Conservation (phyloP, 306 rosid species). For the Glycine latifolia region DNA sequence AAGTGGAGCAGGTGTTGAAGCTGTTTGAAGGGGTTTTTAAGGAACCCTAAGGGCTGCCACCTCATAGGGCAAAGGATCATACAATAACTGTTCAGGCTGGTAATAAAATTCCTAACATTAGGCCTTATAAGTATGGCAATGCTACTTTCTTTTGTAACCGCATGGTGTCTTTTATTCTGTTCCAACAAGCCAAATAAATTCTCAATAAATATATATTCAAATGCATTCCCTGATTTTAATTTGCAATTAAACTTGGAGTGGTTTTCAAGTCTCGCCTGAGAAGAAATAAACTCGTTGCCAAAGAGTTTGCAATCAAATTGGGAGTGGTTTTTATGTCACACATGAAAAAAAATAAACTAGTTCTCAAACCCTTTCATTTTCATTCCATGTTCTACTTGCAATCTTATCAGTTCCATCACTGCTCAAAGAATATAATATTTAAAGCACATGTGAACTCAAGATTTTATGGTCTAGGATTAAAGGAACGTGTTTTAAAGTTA, state of each 20-base stretch:
- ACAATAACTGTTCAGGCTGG: too few relatives aligned
- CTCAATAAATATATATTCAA: constrained; percentile 41
- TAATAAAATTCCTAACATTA: too few relatives aligned
- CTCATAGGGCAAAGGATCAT: too few relatives aligned
- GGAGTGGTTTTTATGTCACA: constrained; percentile 28
- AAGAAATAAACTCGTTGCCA: constrained; percentile 19
- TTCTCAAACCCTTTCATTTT: constrained; percentile 32
- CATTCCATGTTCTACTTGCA: constrained; percentile 14
- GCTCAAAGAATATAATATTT: constrained; percentile 32
- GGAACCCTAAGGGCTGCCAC: too few relatives aligned
- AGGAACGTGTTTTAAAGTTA: constrained; percentile 73
- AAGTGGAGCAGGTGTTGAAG: too few relatives aligned
- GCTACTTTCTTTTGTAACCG: neutral
- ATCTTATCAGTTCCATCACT: constrained; percentile 17
- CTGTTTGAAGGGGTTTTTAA: too few relatives aligned
- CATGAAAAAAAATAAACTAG: constrained; percentile 11
- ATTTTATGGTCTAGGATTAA: constrained; percentile 72
- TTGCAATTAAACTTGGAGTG: constrained; percentile 26
- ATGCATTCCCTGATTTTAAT: neutral
- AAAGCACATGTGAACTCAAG: constrained; percentile 37
- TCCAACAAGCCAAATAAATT: constrained; percentile 5
- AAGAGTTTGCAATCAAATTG: constrained; percentile 25
- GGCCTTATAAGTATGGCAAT: constrained; percentile 74
- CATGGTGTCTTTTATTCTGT: constrained; percentile 17
- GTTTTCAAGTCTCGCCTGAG: constrained; percentile 26